phyloP scores from a whole-genome alignment of 345 rosid species.

The Boechera retrofracta region DNA sequence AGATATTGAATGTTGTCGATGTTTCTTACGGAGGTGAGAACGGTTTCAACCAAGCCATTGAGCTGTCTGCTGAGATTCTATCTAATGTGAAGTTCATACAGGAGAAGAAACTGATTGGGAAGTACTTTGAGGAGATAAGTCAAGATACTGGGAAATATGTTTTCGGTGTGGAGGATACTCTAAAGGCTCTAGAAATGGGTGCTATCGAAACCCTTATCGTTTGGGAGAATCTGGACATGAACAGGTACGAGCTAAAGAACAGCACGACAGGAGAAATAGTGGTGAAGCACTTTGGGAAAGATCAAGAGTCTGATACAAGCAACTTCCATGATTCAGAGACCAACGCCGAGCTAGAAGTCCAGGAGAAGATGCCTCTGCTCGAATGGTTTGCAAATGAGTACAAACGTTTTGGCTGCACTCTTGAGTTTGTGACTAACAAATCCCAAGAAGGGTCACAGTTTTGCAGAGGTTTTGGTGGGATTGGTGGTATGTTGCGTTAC shows the following conservation, averaged over 20 bases:
- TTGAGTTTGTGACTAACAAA: slow-evolving; percentile 89
- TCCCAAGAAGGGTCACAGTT: slow-evolving; percentile 96
- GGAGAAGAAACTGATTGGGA: slow-evolving; percentile 85
- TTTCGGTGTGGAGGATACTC: slow-evolving; percentile 84
- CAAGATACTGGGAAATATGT: slow-evolving; percentile 94
- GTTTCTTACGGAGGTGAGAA: slow-evolving; percentile 95
- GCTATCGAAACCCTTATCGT: slow-evolving; percentile 91
- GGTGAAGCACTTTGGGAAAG: slow-evolving; percentile 76
- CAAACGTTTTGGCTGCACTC: slow-evolving; percentile 79
- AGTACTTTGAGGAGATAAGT: slow-evolving; percentile 93
- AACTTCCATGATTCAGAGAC: slow-evolving; percentile 71
- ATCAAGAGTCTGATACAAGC: slow-evolving; percentile 73
- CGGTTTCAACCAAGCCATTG: slow-evolving; percentile 93
- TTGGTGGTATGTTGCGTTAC: slow-evolving; percentile 91
- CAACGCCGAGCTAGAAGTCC: slow-evolving; percentile 72
- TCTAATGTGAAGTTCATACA: slow-evolving; percentile 95
- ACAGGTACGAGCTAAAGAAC: slow-evolving; percentile 70
- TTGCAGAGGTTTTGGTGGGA: slow-evolving; percentile 94
- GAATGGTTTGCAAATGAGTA: slow-evolving; percentile 96
- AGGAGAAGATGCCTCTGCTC: slow-evolving; percentile 73
- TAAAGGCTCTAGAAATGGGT: slow-evolving; percentile 88
- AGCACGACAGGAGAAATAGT: slow-evolving; percentile 60
- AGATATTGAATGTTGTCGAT: slow-evolving; percentile 87
- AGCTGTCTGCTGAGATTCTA: slow-evolving; percentile 84
- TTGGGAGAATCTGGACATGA: slow-evolving; percentile 91